Base-by-base conservation (phyloP, 139 green algal species). In the Chloropicon primus region DNA sequence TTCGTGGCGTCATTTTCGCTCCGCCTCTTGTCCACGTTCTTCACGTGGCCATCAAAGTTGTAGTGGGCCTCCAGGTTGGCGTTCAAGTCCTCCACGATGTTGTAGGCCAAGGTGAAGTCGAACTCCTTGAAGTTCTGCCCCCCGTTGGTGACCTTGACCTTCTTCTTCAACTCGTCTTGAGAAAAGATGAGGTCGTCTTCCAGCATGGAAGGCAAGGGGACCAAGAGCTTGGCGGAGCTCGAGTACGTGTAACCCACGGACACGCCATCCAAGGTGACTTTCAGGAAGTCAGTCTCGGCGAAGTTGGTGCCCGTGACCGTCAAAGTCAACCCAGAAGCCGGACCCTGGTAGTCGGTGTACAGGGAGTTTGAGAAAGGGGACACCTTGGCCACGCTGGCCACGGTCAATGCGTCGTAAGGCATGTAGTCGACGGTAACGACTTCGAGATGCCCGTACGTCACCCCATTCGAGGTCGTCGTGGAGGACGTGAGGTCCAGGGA, bases 61-160 rank as follows among this genome's bases (percentile, higher is more conserved):
- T 81, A 81, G 21, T 29, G 0, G 17, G 72, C 71, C 72, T n/a
- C 27, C 21, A 81, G 27, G 1, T 26, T 2, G 23, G 21, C 62
- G 25, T 28, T 23, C 24, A 29, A 81, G 77, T 81, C 77, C 77
- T 81, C 77, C 22, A 72, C 77, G 24, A 81, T 22, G 77, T 24
- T 72, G 71, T 81, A 81, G 25, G 27, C 28, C 22, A 77, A 81
- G 71, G 71, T 81, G 77, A 77, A 77, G 26, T 54, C 26, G 71
- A 77, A 77, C 3, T 2, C 71, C 26, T 24, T 3, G 2, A 21
- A 53, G 72, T 79, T 81, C 23, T 53, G 27, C 22, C 77, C 77
- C 27, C 77, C 77, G 77, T 81, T 81, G 24, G 77, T 72, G 24
- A 81, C 27, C 25, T 21, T 10, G n/a, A 81, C 71, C 3, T 26